Evolutionary conservation across 768 basidiomycete genomes (phyloP).

Genomic region (Sutorius australiensis): DNA sequence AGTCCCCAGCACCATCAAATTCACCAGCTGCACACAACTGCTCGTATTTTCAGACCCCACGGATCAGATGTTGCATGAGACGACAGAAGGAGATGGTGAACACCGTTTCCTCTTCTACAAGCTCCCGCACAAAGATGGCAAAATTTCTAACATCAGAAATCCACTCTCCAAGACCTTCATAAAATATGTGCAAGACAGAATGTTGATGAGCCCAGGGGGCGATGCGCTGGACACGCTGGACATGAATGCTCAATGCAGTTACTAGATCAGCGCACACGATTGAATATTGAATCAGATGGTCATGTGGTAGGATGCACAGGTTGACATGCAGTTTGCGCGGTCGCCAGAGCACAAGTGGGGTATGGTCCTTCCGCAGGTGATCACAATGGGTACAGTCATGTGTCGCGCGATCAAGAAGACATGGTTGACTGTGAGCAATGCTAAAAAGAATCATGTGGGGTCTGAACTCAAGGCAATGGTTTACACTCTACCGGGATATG

Average conservation of each 20-base stretch:
- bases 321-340: conserved; percentile 50
- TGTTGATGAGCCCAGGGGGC: conserved; percentile 40
- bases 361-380: conserved; percentile 91
- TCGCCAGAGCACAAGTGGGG: conserved; percentile 59
- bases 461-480: conserved; percentile 99
- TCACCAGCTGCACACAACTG: conserved; percentile 43
- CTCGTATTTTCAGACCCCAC: conserved; percentile 60
- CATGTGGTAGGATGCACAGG: conserved; percentile 63
- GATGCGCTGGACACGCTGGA: conserved; percentile 83
- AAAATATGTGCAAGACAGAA: conserved; percentile 83
- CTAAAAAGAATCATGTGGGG: conserved; percentile 96
- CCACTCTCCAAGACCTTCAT: conserved; percentile 88
- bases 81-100: conserved; percentile 34
- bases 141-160: conserved; percentile 90
- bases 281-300: conserved; percentile 91
- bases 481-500: conserved; percentile 86
- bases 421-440: conserved; percentile 97
- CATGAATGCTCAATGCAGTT: conserved; percentile 92
- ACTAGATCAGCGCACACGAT: conserved; percentile 95
- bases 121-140: conserved; percentile 94
- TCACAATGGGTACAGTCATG: conserved; percentile 98
- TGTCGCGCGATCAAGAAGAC: conserved; percentile 97
- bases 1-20: conserved; percentile 48
- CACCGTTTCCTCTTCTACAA: conserved; percentile 72
- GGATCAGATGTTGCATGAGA: conserved; percentile 56